Evolutionary conservation across 2,329 filamentous ascomycete species (phyloP).

Genomic region (Myriangium duriaei): DNA sequence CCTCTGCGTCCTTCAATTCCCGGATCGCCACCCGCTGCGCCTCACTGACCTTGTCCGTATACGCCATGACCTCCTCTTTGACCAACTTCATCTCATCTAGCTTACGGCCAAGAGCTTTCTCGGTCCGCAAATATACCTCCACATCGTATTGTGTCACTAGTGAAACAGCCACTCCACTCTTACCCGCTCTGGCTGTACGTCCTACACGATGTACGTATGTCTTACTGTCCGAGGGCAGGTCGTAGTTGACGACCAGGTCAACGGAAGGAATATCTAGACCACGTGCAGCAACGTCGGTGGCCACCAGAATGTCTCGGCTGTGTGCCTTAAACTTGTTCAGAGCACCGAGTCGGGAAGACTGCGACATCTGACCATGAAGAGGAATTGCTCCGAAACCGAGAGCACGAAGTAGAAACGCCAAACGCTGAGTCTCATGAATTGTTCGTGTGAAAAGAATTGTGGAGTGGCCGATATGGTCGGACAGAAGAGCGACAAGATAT

Average conservation of each 20-base stretch:
- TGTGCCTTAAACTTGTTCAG: constrained; percentile 80
- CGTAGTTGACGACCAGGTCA: constrained; percentile 75
- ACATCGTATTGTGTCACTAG: constrained; percentile 82
- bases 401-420: constrained; percentile 69
- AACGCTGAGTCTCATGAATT: constrained; percentile 76
- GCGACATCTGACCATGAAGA: constrained; percentile 81
- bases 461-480: constrained; percentile 75
- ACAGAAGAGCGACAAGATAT: constrained; percentile 74
- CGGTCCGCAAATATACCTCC: constrained; percentile 68
- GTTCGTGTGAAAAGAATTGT: constrained; percentile 87
- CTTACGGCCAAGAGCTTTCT: constrained; percentile 68
- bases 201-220: constrained; percentile 87
- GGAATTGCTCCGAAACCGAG: constrained; percentile 87
- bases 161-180: constrained; percentile 67
- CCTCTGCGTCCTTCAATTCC: constrained; percentile 70
- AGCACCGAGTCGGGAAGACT: constrained; percentile 74
- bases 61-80: constrained; percentile 76
- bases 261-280: constrained; percentile 91
- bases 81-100: constrained; percentile 55
- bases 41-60: constrained; percentile 65
- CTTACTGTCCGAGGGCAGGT: constrained; percentile 72
- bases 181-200: constrained; percentile 75
- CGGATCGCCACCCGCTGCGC: constrained; percentile 67
- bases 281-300: constrained; percentile 85
- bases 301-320: constrained; percentile 74